Evolutionary conservation across 257 asterid genomes (phyloP), one percentile per base, ranked within the genome.

Genomic region (Petunia axillaris): DNA sequence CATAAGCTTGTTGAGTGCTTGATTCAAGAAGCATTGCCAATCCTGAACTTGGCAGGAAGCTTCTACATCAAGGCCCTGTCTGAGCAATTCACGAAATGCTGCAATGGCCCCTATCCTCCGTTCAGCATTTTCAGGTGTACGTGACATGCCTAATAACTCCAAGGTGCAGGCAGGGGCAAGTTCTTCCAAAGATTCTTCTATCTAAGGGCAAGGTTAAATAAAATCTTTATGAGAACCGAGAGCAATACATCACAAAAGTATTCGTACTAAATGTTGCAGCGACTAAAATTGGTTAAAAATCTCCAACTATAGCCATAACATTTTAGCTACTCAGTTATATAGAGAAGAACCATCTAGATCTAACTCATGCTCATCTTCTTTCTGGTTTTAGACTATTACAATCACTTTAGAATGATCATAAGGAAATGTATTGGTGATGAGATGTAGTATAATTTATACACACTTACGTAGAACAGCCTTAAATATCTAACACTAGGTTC

Each of bases 141-240:
- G 93, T 84, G 98, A 97, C 95, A 92, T 88, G 83, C 97, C 95
- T 81, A 94, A 83, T 82, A 94, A 88, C 91, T 96, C 98, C 92
- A 94, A 81, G 5, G 99, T 93, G 89, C 99, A 96, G 75, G 95
- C 97, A 43, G 99, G 98, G 67, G 98, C 99, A 84, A 96, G 91
- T 89, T 96, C 97, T 89, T 94, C 98, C 89, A 96, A 84, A 59
- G 98, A 94, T 83, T 96, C 98, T 89, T 96, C 98, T 75, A 96
- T 96, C 99, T 96, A 83, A 77, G 83, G 80, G 79, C 79, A 88
- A 81, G 54, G 79, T 82, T 82, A 64, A 82, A 75, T 41, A 80
- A 65, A 77, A 80, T 41, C 68, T 57, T 46, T 4, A 50, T 82
- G 50, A 85, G 82, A 35, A 63, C 76, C 54, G 82, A 82, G 82